A percentile compares a stretch with the other conserved stretches of the same genome.
These are phyloP conservation scores for Astragalus membranaceus DNA, from an alignment of 306 rosid genomes.

Conservation along the genomic window DNA sequence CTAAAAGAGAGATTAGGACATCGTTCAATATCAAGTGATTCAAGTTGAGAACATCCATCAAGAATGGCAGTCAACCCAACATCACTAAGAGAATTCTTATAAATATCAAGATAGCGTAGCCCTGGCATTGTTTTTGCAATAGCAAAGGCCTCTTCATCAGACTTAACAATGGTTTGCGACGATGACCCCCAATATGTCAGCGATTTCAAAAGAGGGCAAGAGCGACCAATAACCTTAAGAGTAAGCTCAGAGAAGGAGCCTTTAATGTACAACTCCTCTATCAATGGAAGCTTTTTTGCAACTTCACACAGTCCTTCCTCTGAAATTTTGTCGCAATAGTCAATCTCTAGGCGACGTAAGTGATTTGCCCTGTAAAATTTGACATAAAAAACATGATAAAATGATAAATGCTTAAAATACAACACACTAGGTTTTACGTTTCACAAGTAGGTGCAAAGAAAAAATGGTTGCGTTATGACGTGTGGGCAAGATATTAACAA, in stretches of 20 bases:
- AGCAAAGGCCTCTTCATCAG: constrained; percentile 6
- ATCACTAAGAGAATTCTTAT: neutral
- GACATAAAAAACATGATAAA: neutral
- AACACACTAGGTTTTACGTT: no score
- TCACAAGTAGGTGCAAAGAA: no score
- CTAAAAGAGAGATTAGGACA: no score
- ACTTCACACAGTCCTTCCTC: constrained; percentile 16
- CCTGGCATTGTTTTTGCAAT: neutral
- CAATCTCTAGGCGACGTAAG: constrained; percentile 14
- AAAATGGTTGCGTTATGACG: no score
- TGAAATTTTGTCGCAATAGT: constrained; percentile 11
- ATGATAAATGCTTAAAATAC: no score
- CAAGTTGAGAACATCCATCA: neutral
- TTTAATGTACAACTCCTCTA: constrained; percentile 38
- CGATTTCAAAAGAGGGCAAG: constrained; percentile 32
- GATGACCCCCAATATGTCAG: neutral
- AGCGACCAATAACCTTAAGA: constrained; percentile 29
- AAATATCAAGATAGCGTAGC: neutral
- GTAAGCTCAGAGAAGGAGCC: neutral
- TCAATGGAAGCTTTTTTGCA: constrained; percentile 21
- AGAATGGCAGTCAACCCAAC: neutral
- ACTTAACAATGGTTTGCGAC: no score
- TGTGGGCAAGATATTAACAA: no score
- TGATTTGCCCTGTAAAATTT: constrained; percentile 19
- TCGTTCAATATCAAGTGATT: neutral